These are phyloP conservation scores for Cyberlindnera mycetangii DNA, from an alignment of 805 yeast genomes.

Conservation along the genomic window DNA sequence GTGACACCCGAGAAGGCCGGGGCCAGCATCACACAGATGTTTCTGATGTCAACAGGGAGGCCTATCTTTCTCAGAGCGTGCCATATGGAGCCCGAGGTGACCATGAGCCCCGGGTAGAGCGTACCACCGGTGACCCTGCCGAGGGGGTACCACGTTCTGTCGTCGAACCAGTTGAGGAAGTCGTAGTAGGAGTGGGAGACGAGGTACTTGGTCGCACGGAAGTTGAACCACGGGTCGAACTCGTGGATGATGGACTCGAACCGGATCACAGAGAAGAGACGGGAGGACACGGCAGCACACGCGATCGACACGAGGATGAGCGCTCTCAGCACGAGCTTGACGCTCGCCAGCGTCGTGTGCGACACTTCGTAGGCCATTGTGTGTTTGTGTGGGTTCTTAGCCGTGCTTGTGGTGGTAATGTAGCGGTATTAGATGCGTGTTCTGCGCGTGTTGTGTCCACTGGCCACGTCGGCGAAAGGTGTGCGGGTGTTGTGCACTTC, in stretches of 20 bases:
- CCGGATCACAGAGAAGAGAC: conserved; percentile 93
- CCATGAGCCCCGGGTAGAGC: conserved; percentile 96
- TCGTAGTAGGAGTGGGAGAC: conserved; percentile 82
- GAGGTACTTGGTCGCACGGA: conserved; percentile 90
- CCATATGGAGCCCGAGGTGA: conserved; percentile 90
- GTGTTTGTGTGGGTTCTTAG: not conserved
- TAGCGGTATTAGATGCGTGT: not conserved
- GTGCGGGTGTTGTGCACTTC: not conserved
- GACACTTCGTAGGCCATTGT: conserved; percentile 20
- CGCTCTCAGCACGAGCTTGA: conserved; percentile 43
- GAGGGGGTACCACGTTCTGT: conserved; percentile 97
- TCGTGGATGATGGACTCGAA: conserved; percentile 97
- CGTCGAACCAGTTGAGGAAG: conserved; percentile 97
- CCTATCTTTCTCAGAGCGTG: conserved; percentile 60
- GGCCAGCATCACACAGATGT: conserved; percentile 92
- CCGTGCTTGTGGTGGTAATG: not conserved
- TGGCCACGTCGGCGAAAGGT: conserved; percentile 10
- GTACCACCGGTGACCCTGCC: conserved; percentile 99
- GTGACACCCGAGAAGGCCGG: conserved; percentile 95
- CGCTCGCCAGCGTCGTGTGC: conserved; percentile 21
- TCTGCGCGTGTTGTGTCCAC: not conserved
- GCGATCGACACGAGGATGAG: conserved; percentile 74
- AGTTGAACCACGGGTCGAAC: conserved; percentile 96
- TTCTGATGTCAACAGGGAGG: conserved; percentile 90
- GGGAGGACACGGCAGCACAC: conserved; percentile 87